A percentile compares a stretch with the other conserved stretches of the same genome.
These are phyloP conservation scores for Fragaria ananassa DNA, from an alignment of 306 rosid species.

Conservation along the genomic window DNA sequence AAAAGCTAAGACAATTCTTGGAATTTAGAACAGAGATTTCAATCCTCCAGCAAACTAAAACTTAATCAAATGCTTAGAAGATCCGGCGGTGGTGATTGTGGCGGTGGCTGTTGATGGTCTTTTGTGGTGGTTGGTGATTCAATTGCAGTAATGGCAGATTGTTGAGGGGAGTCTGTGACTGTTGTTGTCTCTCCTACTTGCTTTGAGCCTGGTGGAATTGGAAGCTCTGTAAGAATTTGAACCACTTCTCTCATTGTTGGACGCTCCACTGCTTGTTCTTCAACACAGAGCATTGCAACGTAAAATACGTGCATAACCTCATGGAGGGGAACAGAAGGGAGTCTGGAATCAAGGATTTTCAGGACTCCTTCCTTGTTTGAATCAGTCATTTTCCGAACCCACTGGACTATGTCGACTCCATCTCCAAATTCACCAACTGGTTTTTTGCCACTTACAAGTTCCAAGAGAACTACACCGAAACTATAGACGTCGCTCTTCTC, in stretches of 20 bases:
- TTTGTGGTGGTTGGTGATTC: constrained; percentile 43
- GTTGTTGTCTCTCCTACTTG: constrained; percentile 39
- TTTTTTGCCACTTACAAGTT: constrained; percentile 76
- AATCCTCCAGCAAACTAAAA: constrained; percentile 14
- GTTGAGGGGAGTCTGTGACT: constrained; percentile 42
- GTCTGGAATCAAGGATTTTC: constrained; percentile 82
- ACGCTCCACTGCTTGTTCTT: constrained; percentile 93
- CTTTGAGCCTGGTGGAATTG: constrained; percentile 54
- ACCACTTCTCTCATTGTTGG: constrained; percentile 98
- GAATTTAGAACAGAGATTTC: constrained; percentile 34
- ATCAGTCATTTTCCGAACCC: constrained; percentile 87
- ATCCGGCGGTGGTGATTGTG: constrained; percentile 68
- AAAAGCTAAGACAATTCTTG: constrained; percentile 24
- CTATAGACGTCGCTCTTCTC: constrained; percentile 97
- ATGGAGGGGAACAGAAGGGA: constrained; percentile 81
- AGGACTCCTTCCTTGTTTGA: constrained; percentile 80
- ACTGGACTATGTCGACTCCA: constrained; percentile 93
- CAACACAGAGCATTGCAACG: constrained; percentile 92
- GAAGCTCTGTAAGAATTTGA: constrained; percentile 91
- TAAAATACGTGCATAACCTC: constrained; percentile 88
- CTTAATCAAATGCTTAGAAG: constrained; percentile 86
- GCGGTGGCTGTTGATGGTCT: constrained; percentile 39
- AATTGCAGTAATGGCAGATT: constrained; percentile 34
- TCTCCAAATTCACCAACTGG: constrained; percentile 98
- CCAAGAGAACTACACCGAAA: constrained; percentile 86